Percentiles rank a stretch among this genome's conserved stretches.
Conservation (phyloP, 345 rosid species). For the Brassica carinata region DNA sequence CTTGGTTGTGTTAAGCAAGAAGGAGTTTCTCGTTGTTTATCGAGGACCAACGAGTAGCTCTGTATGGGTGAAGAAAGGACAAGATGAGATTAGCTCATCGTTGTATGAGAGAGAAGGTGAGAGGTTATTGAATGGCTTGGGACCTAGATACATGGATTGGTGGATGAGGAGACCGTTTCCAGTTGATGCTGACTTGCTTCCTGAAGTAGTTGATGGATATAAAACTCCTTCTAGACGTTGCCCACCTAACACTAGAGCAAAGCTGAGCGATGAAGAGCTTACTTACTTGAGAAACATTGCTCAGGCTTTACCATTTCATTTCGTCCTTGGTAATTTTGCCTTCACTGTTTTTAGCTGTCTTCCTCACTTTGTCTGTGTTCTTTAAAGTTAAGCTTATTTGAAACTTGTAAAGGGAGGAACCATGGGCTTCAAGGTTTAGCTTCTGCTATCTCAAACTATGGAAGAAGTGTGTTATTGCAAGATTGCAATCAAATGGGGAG, state of each 20-base stretch:
- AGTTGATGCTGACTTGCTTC: slow-evolving; percentile 83
- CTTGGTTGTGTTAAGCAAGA: slow-evolving; percentile 73
- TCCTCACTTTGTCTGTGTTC: too few species aligned
- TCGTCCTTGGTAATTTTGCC: slow-evolving; percentile 67
- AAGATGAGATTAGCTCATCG: slow-evolving; percentile 35
- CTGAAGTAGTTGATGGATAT: slow-evolving; percentile 66
- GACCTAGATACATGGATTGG: slow-evolving; percentile 88
- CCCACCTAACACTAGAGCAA: slow-evolving; percentile 57
- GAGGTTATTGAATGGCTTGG: slow-evolving; percentile 79
- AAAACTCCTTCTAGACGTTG: slow-evolving; percentile 63
- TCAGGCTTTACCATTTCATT: slow-evolving; percentile 74
- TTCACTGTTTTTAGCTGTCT: too few species aligned
- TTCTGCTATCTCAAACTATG: slow-evolving; percentile 75
- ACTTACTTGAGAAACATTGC: slow-evolving; percentile 77
- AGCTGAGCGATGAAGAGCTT: slow-evolving; percentile 62
- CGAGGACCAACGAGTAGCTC: slow-evolving; percentile 43
- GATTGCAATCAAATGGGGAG: slow-evolving; percentile 87
- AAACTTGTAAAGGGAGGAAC: slow-evolving; percentile 65
- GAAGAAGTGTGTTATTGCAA: slow-evolving; percentile 73
- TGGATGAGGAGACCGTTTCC: slow-evolving; percentile 94
- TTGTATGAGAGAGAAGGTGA: slow-evolving; percentile 82
- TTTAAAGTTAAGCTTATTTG: neutral
- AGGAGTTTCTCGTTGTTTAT: slow-evolving; percentile 59
- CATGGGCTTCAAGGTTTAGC: slow-evolving; percentile 82
- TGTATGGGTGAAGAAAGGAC: neutral